These are phyloP conservation scores for Gracilaria domingensis DNA, from an alignment of 23 red algal species.

Conservation along the genomic window DNA sequence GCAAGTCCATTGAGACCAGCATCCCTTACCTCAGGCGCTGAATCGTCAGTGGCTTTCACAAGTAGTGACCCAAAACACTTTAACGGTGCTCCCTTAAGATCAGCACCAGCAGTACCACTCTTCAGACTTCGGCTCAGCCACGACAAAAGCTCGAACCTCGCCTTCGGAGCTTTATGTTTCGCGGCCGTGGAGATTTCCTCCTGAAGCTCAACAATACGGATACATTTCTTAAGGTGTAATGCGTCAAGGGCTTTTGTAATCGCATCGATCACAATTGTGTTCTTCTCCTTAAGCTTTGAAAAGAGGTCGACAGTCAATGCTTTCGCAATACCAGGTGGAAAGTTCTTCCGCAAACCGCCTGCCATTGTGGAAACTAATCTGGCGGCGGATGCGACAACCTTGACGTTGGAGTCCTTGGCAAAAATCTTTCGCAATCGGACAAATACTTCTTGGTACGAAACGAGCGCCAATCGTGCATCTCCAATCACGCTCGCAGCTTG, in stretches of 20 bases:
- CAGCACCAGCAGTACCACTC: conserved; percentile 53
- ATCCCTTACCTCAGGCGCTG: conserved; percentile 85
- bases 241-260: conserved; percentile 77
- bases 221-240: conserved; percentile 70
- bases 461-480: conserved; percentile 56
- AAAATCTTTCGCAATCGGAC: conserved; percentile 81
- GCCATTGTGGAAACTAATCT: conserved; percentile 65
- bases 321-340: conserved; percentile 64
- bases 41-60: conserved; percentile 76
- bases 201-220: conserved; percentile 72
- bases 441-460: conserved; percentile 67
- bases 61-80: conserved; percentile 66
- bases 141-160: conserved; percentile 63
- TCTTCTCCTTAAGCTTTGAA: conserved; percentile 87
- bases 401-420: conserved; percentile 90
- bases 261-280: conserved; percentile 68
- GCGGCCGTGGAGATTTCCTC: conserved; percentile 69
- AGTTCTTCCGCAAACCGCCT: conserved; percentile 49
- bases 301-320: conserved; percentile 74
- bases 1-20: conserved; percentile 80
- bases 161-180: conserved; percentile 78
- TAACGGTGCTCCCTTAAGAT: conserved; percentile 62
- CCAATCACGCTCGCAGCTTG: conserved; percentile 63
- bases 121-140: conserved; percentile 78
- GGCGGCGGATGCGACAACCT: conserved; percentile 80